Percentiles rank a stretch among this genome's conserved stretches.
phyloP scores from a whole-genome alignment of 495 filamentous ascomycete species.

The Coniosporium apollinis region DNA sequence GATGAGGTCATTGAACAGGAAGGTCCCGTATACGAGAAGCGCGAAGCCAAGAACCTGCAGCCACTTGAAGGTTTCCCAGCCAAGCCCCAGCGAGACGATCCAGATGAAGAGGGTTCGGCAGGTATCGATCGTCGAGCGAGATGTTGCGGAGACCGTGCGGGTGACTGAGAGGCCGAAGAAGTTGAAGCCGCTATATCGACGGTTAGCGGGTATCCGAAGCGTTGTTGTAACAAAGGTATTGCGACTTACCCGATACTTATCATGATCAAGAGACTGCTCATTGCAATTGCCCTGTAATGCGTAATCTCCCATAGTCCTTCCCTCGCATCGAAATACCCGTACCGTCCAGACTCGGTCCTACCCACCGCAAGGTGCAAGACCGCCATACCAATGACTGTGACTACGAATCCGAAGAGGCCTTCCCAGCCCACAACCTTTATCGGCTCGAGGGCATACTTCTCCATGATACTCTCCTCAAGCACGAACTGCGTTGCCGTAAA shows the following conservation, averaged over 20 bases:
- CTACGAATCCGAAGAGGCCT: conserved; percentile 76
- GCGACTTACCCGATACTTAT: conserved; percentile 77
- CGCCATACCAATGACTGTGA: conserved; percentile 65
- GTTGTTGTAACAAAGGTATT: conserved; percentile 5
- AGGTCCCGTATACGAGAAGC: conserved; percentile 88
- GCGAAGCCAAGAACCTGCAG: conserved; percentile 80
- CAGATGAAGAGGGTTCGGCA: conserved; percentile 97
- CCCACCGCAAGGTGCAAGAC: conserved; percentile 65
- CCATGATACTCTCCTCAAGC: conserved; percentile 83
- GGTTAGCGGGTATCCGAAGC: background rate
- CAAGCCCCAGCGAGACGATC: conserved; percentile 80
- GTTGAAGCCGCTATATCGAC: conserved; percentile 65
- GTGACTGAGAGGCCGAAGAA: conserved; percentile 95
- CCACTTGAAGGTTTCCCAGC: conserved; percentile 98
- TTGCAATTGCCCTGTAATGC: conserved; percentile 45
- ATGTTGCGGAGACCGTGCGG: conserved; percentile 70
- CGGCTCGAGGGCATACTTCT: conserved; percentile 76
- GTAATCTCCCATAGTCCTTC: conserved; percentile 71
- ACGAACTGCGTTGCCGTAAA: conserved; percentile 96
- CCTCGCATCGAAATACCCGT: conserved; percentile 77
- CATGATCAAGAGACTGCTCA: conserved; percentile 81
- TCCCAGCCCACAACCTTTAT: conserved; percentile 93
- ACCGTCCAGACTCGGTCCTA: conserved; percentile 48
- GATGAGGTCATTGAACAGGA: conserved; percentile 88
- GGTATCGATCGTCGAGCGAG: conserved; percentile 89